phyloP scores from a whole-genome alignment of 2,329 filamentous ascomycete genomes.

The Colletotrichum theobromicola region DNA sequence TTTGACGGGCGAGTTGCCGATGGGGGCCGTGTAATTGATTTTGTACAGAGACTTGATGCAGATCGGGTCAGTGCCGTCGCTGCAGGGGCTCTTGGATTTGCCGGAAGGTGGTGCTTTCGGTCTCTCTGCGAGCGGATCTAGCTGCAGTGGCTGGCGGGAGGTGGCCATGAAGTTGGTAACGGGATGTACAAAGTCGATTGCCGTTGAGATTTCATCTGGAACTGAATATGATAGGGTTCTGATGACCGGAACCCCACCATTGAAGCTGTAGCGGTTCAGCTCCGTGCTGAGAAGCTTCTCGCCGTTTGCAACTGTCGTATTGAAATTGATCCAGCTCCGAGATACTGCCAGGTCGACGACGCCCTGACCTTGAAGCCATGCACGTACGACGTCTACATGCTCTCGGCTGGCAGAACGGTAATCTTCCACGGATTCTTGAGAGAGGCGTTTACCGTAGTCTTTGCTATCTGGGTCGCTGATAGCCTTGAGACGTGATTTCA shows the following conservation, averaged over 20 bases:
- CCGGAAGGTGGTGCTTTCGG: not conserved
- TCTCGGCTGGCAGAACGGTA: not conserved
- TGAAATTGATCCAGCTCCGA: constrained; percentile 48
- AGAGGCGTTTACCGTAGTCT: not conserved
- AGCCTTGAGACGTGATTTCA: not conserved
- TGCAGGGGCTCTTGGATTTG: not conserved
- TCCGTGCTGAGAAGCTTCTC: constrained; percentile 40
- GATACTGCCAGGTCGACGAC: constrained; percentile 35
- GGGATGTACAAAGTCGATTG: constrained; percentile 53
- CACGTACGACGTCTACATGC: constrained; percentile 39
- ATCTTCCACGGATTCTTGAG: not conserved
- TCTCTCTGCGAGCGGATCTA: not conserved
- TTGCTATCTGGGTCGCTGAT: not conserved
- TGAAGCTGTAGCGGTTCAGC: constrained; percentile 46
- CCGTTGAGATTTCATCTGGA: constrained; percentile 40
- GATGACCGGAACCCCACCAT: constrained; percentile 39
- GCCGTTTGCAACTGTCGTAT: constrained; percentile 41
- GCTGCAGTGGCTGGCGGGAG: not conserved
- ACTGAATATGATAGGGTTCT: constrained; percentile 50
- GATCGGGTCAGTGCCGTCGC: constrained; percentile 33
- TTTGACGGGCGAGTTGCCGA: constrained; percentile 37
- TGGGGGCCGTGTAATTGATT: constrained; percentile 36
- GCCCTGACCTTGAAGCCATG: constrained; percentile 46
- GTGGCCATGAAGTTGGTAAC: constrained; percentile 55
- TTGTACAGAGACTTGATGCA: constrained; percentile 53